Evolutionary conservation across 768 basidiomycete species (phyloP), one percentile per base, ranked within the genome.

Genomic region (Tricholoma sp.): DNA sequence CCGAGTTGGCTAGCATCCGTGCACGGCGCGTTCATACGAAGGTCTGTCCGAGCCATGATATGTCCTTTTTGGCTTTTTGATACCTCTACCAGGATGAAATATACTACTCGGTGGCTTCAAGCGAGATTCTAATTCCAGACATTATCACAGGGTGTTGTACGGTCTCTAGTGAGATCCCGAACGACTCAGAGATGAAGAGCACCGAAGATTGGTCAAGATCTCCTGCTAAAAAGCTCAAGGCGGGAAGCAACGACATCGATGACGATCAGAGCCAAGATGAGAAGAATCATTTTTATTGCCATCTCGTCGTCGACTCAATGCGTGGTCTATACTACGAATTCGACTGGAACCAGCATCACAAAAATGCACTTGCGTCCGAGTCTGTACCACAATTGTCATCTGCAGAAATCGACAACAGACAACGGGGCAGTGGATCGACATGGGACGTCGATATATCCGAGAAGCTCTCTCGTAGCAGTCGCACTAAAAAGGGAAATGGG

Each of bases 311-410:
- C 10, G 76, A 88, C 61, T 73, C 82, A 1, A 74, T 70, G 44
- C 79, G 80, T 17, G 85, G 86, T 8, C 59, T 88, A 1, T 89
- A 80, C 70, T 89, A 84, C 60, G 71, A 76, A 2, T 77, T 89
- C 57, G 60, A 78, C 45, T 90, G 88, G 88, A 73, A 76, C 33
- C 57, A 57, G 11, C 83, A 85, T 61, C 76, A 69, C 28, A 50
- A 63, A 17, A 59, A 65, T 1, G 80, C 81, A 0, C 68, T 82
- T 13, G 62, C 68, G 15, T 61, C 24, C 24, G 24, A 24, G 24
- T 24, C 68, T 0, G 61, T 74, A 56, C 50, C 73, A 57, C 56
- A 70, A 48, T n/a, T 31, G 53, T 55, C 70, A 42, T 60, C 61
- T 28, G 55, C 61, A 2, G 56, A 56, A 32, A 59, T 61, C 24